phyloP scores from a whole-genome alignment of 148 eudicot genomes.

The Rhododendron ovatum region DNA sequence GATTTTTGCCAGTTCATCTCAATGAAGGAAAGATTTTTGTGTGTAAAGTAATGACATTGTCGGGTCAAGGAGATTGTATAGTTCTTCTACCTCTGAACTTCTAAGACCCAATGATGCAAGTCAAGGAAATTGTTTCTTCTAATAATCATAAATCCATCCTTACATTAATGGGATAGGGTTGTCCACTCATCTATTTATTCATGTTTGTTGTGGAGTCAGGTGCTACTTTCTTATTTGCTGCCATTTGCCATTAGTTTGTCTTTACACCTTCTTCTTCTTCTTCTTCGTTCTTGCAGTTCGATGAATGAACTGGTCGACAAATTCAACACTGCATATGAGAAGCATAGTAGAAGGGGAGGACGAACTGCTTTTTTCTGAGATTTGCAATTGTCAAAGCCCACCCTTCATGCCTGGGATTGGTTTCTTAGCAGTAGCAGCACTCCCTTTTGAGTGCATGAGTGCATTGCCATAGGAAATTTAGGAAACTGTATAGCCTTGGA shows the following conservation, averaged over 20 bases:
- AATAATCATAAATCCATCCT: background rate
- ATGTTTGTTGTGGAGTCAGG: background rate
- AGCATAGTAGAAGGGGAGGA: constrained; percentile 78
- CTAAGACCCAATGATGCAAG: background rate
- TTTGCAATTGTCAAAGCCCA: background rate
- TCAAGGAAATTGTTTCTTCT: background rate
- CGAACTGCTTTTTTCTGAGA: constrained; percentile 60
- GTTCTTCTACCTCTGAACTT: background rate
- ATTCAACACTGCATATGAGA: constrained; percentile 77
- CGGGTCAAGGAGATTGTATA: background rate
- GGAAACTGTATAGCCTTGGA: constrained; percentile 3
- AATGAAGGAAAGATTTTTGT: background rate
- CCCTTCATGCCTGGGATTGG: constrained; percentile 4
- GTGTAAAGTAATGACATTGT: background rate
- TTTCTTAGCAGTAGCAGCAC: constrained; percentile 3
- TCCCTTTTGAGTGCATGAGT: constrained; percentile 6
- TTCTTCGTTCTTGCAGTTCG: constrained; percentile 40
- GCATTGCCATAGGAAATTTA: background rate
- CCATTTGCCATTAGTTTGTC: background rate
- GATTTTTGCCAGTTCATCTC: background rate
- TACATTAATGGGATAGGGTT: background rate
- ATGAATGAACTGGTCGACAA: constrained; percentile 93
- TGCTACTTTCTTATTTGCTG: background rate
- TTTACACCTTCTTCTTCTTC: background rate
- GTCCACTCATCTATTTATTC: background rate